A percentile compares a stretch with the other conserved stretches of the same genome.
Evolutionary conservation across 2,329 filamentous ascomycete genomes (phyloP).

Genomic region (Penicillium sp.): DNA sequence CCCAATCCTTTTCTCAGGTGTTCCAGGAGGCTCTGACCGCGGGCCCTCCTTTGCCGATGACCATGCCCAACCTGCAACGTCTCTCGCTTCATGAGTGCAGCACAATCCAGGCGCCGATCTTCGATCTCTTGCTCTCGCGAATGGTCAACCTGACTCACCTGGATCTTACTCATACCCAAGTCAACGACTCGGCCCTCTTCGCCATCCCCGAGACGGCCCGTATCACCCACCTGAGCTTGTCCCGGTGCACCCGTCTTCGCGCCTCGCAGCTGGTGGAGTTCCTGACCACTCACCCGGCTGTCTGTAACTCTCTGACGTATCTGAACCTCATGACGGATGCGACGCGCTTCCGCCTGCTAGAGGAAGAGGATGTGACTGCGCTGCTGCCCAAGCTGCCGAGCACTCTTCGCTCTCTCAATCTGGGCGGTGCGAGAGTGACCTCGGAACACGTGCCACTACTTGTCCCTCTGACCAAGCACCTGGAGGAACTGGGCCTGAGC

Average conservation of each 20-base stretch:
- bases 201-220: slow-evolving; percentile 68
- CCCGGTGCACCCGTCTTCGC: slow-evolving; percentile 69
- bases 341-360: slow-evolving; percentile 68
- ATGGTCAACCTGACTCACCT: slow-evolving; percentile 69
- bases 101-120: slow-evolving; percentile 64
- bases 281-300: slow-evolving; percentile 67
- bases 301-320: slow-evolving; percentile 61
- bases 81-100: slow-evolving; percentile 77
- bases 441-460: slow-evolving; percentile 62
- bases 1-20: slow-evolving; percentile 62
- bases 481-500: slow-evolving; percentile 74
- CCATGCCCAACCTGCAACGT: slow-evolving; percentile 59
- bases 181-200: slow-evolving; percentile 68
- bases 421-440: slow-evolving; percentile 71
- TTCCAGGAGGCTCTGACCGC: slow-evolving; percentile 57
- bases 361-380: slow-evolving; percentile 61
- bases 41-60: slow-evolving; percentile 49
- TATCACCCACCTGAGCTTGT: slow-evolving; percentile 74
- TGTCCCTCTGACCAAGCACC: slow-evolving; percentile 63
- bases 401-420: slow-evolving; percentile 68
- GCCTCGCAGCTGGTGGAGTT: slow-evolving; percentile 68
- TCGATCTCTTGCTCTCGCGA: slow-evolving; percentile 69
- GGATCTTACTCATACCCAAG: slow-evolving; percentile 73
- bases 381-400: slow-evolving; percentile 65
- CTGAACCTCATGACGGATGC: slow-evolving; percentile 71